These are phyloP conservation scores for Fusarium chuoi DNA, from an alignment of 2,329 filamentous ascomycete species.

Conservation along the genomic window DNA sequence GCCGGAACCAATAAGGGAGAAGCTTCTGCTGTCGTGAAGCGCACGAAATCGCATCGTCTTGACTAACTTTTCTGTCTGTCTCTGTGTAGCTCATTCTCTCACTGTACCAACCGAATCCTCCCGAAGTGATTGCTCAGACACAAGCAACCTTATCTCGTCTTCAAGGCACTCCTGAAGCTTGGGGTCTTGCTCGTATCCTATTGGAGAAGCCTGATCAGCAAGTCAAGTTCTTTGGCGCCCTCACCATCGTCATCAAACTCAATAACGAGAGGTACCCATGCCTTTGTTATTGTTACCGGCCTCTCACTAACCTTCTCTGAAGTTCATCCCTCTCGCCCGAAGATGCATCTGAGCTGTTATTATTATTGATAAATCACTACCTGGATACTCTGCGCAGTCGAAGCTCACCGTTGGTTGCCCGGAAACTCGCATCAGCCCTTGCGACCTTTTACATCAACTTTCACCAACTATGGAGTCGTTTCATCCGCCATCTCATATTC, in stretches of 20 bases:
- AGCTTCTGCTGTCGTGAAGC: neutral
- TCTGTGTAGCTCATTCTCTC: constrained; percentile 58
- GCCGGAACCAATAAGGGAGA: no score
- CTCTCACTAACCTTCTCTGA: neutral
- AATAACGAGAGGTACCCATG: constrained; percentile 82
- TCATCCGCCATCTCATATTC: constrained; percentile 68
- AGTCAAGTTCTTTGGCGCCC: constrained; percentile 89
- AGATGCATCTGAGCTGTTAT: constrained; percentile 68
- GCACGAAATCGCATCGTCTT: neutral
- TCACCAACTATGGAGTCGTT: constrained; percentile 72
- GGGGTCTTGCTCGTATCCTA: constrained; percentile 84
- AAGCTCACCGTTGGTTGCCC: constrained; percentile 69
- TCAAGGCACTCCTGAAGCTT: constrained; percentile 83
- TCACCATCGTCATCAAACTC: constrained; percentile 93
- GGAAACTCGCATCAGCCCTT: constrained; percentile 81
- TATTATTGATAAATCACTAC: constrained; percentile 72
- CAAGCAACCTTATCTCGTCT: constrained; percentile 82
- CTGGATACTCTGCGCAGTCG: constrained; percentile 62
- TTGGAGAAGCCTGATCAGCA: constrained; percentile 75
- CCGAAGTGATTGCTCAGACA: constrained; percentile 59
- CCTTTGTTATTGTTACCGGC: no score
- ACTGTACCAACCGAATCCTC: constrained; percentile 63
- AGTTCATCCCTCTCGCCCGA: constrained; percentile 64
- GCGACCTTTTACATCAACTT: constrained; percentile 81
- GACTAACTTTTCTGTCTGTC: constrained; percentile 25